Evolutionary conservation across 495 filamentous ascomycete genomes (phyloP).

Genomic region (Penicillium soppii): DNA sequence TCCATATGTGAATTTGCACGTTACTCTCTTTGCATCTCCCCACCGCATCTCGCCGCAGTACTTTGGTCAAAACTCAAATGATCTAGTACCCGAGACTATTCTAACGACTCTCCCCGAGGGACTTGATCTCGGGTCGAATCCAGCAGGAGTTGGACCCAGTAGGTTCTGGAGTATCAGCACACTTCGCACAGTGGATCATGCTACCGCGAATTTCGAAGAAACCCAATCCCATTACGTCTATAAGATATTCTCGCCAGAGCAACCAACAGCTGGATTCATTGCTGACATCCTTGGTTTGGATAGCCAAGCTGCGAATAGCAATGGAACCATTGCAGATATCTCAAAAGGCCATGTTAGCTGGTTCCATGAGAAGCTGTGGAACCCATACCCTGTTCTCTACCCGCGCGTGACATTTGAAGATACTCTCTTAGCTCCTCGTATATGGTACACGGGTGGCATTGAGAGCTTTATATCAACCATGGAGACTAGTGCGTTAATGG

Average conservation of each 20-base stretch:
- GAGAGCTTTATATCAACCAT: slow-evolving; percentile 96
- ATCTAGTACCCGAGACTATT: slow-evolving; percentile 64
- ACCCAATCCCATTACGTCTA: slow-evolving; percentile 72
- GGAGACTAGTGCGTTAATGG: slow-evolving; percentile 97
- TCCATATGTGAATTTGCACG: slow-evolving; percentile 79
- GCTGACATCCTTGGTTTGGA: slow-evolving; percentile 40
- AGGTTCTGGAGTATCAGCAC: slow-evolving; percentile 89
- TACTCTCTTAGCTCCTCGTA: slow-evolving; percentile 54
- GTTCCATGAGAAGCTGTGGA: slow-evolving; percentile 74
- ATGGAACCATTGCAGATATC: slow-evolving; percentile 35
- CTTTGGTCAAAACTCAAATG: slow-evolving; percentile 59
- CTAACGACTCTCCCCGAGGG: slow-evolving; percentile 76
- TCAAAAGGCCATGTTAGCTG: slow-evolving; percentile 63
- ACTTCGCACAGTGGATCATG: slow-evolving; percentile 61
- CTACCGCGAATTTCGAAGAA: slow-evolving; percentile 39
- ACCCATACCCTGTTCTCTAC: slow-evolving; percentile 79
- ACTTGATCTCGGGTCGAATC: slow-evolving; percentile 46
- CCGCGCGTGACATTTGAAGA: slow-evolving; percentile 90
- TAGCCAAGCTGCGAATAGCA: slow-evolving; percentile 13
- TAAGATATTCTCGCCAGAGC: slow-evolving; percentile 88
- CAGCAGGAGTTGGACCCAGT: slow-evolving; percentile 62
- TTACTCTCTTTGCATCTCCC: slow-evolving; percentile 84
- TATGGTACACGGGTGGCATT: slow-evolving; percentile 93
- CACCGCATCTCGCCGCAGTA: slow-evolving; percentile 62
- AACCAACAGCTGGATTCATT: slow-evolving; percentile 63